Conservation (phyloP, 169 alveolate genomes). For the Besnoitia besnoiti region DNA sequence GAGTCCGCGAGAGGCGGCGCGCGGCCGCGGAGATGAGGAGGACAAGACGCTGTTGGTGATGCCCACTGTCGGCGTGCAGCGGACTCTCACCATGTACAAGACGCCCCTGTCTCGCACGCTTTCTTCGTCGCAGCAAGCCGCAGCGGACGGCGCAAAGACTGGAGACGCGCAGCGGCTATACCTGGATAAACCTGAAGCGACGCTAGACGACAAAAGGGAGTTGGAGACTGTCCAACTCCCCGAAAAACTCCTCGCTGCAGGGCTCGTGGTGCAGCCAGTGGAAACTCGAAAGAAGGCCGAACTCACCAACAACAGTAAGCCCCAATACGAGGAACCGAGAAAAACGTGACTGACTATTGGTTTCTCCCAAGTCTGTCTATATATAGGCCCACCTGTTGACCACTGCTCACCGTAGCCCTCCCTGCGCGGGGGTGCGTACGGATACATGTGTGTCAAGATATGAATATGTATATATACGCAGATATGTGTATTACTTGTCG, state of each 20-base stretch:
- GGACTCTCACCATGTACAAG: slow-evolving; percentile 31
- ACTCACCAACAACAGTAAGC: slow-evolving; percentile 4
- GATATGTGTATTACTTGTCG: not conserved
- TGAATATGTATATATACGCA: too few species aligned
- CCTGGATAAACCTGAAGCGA: not conserved
- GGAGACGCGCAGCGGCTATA: slow-evolving; percentile 8
- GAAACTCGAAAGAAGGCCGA: slow-evolving; percentile 2
- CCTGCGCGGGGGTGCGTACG: not conserved
- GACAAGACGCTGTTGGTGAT: not conserved
- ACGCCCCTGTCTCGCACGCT: slow-evolving; percentile 28
- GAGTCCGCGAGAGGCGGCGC: not conserved
- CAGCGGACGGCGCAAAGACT: not conserved
- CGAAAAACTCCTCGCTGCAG: slow-evolving; percentile 7
- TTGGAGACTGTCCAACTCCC: not conserved
- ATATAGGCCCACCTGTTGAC: too few species aligned
- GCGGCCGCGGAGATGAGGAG: not conserved
- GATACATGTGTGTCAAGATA: too few species aligned
- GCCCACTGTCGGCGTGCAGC: slow-evolving; percentile 29
- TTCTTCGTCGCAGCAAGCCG: not conserved
- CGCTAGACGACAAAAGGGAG: slow-evolving; percentile 12
- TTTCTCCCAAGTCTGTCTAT: too few species aligned
- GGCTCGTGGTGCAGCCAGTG: not conserved
- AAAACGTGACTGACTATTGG: too few species aligned
- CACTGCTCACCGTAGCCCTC: too few species aligned
- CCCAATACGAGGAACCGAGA: not conserved